Evolutionary conservation across 805 yeast genomes (phyloP), one percentile per base, ranked within the genome.

Genomic region (Saturnispora diversa): DNA sequence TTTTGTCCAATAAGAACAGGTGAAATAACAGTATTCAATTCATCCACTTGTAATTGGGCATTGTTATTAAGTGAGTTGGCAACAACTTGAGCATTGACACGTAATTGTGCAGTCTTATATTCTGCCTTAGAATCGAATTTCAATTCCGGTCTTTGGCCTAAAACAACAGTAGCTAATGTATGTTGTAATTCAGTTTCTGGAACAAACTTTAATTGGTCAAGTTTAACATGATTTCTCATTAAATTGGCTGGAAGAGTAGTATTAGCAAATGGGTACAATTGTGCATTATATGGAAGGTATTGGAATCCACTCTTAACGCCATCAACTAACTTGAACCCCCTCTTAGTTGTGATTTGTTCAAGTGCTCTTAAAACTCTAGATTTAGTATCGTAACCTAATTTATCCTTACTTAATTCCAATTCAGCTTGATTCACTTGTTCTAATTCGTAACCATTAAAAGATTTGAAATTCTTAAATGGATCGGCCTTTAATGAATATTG

Each of bases 31-130:
- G 28, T 26, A 38, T 54, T 56, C 28, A 54, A 26, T 25, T 47
- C 42, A 36, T 50, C 59, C 13, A 58, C 62, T 33, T 59, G 53
- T 23, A 58, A 35, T 37, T 58, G 63, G 5, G 63, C 48, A 27
- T 59, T 59, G 20, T 51, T 45, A 40, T 58, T 59, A 39, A 59
- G 44, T 3, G 54, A 50, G 40, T 59, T 55, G 8, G 52, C 53
- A 30, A 58, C 59, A 13, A 50, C 63, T 28, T 54, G 54, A 5
- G 62, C 60, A 39, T 55, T 56, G 26, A 59, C 44, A 26, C 49
- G 47, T 24, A 45, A 34, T 25, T 51, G 53, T 16, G 49, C 48
- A 10, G 60, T 58, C 42, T 50, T 49, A 45, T 50, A 56, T 2
- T 45, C 31, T 2, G 33, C 41, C 2, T 47, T 25, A 15, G 53